Percentiles rank a stretch among this genome's conserved stretches.
Evolutionary conservation across 106 monocot genomes (phyloP).

Genomic region (Allium sativum): DNA sequence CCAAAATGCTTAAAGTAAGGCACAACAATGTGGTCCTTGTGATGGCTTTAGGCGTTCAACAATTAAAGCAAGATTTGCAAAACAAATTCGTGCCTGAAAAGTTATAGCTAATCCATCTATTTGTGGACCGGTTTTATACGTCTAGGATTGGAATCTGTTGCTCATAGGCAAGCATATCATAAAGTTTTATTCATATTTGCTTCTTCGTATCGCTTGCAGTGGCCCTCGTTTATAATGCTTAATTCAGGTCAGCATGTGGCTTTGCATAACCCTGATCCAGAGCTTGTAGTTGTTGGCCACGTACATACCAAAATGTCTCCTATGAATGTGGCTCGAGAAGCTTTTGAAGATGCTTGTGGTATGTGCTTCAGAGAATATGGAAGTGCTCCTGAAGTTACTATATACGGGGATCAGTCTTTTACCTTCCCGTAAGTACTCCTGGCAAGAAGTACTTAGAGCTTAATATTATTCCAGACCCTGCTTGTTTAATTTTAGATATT

Average conservation of each 20-base stretch:
- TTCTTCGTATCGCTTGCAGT: not conserved
- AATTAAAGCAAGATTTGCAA: conserved; percentile 52
- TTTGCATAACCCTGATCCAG: conserved; percentile 65
- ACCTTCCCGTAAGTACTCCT: conserved; percentile 61
- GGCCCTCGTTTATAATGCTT: not conserved
- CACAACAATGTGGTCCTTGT: conserved; percentile 85
- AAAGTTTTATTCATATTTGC: not conserved
- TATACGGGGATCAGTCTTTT: conserved; percentile 78
- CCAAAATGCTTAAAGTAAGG: conserved; percentile 74
- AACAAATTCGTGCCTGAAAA: conserved; percentile 28
- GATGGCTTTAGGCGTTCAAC: conserved; percentile 80
- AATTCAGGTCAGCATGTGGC: conserved; percentile 84
- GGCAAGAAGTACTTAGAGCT: not conserved
- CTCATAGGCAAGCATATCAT: conserved; percentile 51
- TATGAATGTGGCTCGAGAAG: conserved; percentile 42
- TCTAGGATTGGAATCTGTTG: conserved; percentile 89
- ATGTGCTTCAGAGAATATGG: conserved; percentile 78
- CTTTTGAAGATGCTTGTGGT: conserved; percentile 71
- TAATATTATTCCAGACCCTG: no score
- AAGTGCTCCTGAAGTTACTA: conserved; percentile 61
- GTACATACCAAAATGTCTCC: conserved; percentile 82
- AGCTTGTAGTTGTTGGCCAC: conserved; percentile 54
- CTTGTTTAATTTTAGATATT: no score
- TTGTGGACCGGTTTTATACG: conserved; percentile 94
- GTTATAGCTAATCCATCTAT: conserved; percentile 70